Conservation (phyloP, 306 rosid genomes). For the Cicer chorassanicum region DNA sequence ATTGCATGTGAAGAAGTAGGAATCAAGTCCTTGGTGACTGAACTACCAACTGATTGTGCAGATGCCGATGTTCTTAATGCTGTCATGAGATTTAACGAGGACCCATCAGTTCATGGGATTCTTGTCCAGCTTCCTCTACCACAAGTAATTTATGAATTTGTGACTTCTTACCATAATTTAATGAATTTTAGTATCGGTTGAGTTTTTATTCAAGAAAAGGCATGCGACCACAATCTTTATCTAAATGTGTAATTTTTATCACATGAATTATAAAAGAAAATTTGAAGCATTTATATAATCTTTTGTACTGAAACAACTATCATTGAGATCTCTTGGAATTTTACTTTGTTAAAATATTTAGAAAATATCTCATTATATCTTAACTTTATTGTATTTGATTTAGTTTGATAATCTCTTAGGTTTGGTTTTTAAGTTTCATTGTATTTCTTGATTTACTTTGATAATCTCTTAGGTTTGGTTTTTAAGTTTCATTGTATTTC, state of each 20-base stretch:
- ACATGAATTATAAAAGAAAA: constrained; percentile 5
- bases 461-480: not conserved
- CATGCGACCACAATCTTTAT: not conserved
- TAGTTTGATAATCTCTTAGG: not conserved
- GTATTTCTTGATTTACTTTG: not conserved
- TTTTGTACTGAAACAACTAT: not conserved
- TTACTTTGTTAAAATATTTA: not conserved
- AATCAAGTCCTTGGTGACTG: constrained; percentile 63
- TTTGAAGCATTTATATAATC: constrained; percentile 15
- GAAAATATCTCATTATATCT: not conserved
- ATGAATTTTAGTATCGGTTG: constrained; percentile 31
- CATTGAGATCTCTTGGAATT: constrained; percentile 6
- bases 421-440: constrained; percentile 8
- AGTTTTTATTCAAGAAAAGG: constrained; percentile 26
- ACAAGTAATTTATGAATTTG: constrained; percentile 74
- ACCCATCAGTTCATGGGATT: constrained; percentile 87
- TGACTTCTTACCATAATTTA: constrained; percentile 19
- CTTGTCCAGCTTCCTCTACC: constrained; percentile 99
- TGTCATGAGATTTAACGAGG: constrained; percentile 63
- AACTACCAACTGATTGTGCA: constrained; percentile 66
- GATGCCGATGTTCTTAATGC: constrained; percentile 66
- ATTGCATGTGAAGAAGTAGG: constrained; percentile 88
- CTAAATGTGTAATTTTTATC: constrained; percentile 14
- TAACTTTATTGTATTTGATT: not conserved
- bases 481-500: constrained; percentile 3